phyloP scores from a whole-genome alignment of 257 asterid genomes.

The Euphrasia confusa region DNA sequence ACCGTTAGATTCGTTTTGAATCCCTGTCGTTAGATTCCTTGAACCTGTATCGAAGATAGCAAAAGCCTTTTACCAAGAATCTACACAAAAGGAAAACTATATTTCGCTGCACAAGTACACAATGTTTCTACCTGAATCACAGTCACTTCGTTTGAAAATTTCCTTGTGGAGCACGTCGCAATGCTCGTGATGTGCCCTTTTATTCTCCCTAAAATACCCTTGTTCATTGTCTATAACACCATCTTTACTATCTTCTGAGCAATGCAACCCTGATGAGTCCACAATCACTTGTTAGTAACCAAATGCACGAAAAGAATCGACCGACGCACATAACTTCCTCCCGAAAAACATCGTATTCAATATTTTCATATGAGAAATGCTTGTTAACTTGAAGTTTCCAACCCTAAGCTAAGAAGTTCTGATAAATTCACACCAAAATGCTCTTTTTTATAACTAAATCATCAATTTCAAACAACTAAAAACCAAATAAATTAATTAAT shows the following conservation, averaged over 20 bases:
- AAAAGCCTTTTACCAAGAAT: background rate
- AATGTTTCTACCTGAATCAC: conserved; percentile 33
- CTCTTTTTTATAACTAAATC: background rate
- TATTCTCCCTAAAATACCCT: conserved; percentile 18
- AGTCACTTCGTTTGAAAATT: conserved; percentile 20
- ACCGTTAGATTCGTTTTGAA: conserved; percentile 3
- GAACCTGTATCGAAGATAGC: background rate
- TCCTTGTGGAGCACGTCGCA: conserved; percentile 24
- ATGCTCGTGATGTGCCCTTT: conserved; percentile 27
- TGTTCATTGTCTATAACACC: conserved; percentile 16
- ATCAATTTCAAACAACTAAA: background rate
- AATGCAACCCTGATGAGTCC: conserved; percentile 39
- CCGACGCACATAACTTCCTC: background rate
- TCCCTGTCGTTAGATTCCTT: conserved; percentile 11
- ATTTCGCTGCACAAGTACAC: no score
- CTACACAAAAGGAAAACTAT: background rate
- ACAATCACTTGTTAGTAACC: background rate
- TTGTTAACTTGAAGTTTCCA: background rate
- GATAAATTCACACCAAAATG: background rate
- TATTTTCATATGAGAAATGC: no score
- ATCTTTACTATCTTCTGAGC: conserved; percentile 25
- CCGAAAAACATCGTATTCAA: background rate
- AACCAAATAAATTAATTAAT: background rate
- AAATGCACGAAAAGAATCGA: background rate
- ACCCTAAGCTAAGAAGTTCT: no score